phyloP scores from a whole-genome alignment of 2,329 filamentous ascomycete species.

The Botrytis aclada region DNA sequence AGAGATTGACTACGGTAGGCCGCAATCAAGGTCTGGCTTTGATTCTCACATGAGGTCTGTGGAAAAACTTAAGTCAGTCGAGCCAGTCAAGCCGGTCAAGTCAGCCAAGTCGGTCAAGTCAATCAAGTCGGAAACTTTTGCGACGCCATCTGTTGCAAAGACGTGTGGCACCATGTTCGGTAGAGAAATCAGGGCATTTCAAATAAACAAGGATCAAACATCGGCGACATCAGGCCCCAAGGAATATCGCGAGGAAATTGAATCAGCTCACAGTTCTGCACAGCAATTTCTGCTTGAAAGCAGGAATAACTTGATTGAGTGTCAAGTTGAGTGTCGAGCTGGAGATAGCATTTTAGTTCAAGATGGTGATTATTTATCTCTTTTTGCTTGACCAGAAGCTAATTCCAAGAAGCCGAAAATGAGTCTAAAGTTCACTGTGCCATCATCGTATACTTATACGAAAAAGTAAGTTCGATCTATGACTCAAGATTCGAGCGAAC shows the following conservation, averaged over 20 bases:
- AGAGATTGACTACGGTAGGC: neutral
- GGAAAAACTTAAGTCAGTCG: neutral
- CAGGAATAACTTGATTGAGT: neutral
- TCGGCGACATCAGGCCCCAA: too few species aligned
- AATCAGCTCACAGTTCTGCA: neutral
- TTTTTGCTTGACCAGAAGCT: neutral
- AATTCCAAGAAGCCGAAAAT: neutral
- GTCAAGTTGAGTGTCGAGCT: neutral
- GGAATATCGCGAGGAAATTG: neutral
- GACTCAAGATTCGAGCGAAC: neutral
- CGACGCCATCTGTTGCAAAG: neutral
- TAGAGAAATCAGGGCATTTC: neutral
- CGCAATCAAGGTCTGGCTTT: neutral
- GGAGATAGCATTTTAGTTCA: neutral
- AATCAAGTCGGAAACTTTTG: neutral
- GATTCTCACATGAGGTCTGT: neutral
- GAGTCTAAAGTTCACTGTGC: neutral
- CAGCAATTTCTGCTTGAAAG: neutral
- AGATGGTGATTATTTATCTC: neutral
- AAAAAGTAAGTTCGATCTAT: neutral
- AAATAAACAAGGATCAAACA: neutral
- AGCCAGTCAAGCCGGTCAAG: neutral
- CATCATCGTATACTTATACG: neutral
- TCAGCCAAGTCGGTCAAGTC: too few species aligned
- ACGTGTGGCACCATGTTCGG: neutral